phyloP scores from a whole-genome alignment of 2,329 filamentous ascomycete genomes.

The Aaosphaeria pasadenensis region DNA sequence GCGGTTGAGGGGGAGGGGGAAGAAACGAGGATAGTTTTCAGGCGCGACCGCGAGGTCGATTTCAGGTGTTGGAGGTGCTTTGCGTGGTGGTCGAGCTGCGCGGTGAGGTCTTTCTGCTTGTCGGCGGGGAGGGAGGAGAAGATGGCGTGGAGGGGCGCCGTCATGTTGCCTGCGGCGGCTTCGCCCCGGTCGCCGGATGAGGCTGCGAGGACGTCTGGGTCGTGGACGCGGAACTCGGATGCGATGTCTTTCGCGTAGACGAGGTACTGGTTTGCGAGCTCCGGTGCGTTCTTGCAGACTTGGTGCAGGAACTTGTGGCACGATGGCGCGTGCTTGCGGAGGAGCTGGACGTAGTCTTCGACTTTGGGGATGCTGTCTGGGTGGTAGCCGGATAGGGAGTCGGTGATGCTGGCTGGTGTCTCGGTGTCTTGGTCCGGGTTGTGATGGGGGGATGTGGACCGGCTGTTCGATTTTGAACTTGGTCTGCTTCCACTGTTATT shows the following conservation, averaged over 20 bases:
- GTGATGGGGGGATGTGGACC: constrained; percentile 12
- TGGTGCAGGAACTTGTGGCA: constrained; percentile 71
- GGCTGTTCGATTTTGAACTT: constrained; percentile 16
- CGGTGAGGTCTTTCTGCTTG: constrained; percentile 47
- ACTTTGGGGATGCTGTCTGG: constrained; percentile 52
- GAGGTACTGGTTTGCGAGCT: constrained; percentile 60
- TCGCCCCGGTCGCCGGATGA: constrained; percentile 17
- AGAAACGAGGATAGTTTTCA: constrained; percentile 54
- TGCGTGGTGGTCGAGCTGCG: constrained; percentile 59
- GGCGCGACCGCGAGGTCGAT: constrained; percentile 51
- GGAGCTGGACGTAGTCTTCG: constrained; percentile 67
- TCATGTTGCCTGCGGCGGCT: constrained; percentile 42
- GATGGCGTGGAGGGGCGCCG: constrained; percentile 38
- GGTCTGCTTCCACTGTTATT: constrained; percentile 18
- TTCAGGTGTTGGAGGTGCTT: constrained; percentile 58
- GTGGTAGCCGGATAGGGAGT: background rate
- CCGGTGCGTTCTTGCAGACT: constrained; percentile 64
- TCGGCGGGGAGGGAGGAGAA: constrained; percentile 48
- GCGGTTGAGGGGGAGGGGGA: constrained; percentile 1
- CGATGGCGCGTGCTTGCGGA: constrained; percentile 62
- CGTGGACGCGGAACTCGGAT: constrained; percentile 51
- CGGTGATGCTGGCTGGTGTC: constrained; percentile 16
- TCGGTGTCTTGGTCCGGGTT: background rate
- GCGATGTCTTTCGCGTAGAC: constrained; percentile 60
- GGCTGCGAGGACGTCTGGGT: background rate